Conservation (phyloP, 352 stramenopile species). For the Hyaloperonospora brassicae region DNA sequence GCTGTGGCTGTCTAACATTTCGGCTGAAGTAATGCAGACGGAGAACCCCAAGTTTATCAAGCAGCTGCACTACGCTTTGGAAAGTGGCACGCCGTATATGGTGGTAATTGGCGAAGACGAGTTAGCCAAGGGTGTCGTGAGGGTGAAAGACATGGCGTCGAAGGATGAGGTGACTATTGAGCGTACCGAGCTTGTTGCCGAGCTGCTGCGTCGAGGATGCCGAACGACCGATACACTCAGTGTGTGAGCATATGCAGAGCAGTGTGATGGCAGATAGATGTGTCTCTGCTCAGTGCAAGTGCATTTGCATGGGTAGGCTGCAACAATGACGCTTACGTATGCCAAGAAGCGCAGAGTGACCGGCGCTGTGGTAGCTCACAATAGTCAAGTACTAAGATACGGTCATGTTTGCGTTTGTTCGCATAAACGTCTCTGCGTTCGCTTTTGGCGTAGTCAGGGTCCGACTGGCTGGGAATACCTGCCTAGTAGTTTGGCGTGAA, state of each 20-base stretch:
- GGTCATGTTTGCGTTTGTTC: no score
- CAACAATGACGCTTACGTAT: no score
- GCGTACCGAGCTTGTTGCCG: constrained; percentile 64
- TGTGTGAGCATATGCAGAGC: constrained; percentile 29
- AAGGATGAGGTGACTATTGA: constrained; percentile 85
- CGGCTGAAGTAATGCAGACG: constrained; percentile 92
- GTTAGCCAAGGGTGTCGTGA: constrained; percentile 88
- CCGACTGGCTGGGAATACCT: no score
- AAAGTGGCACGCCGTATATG: constrained; percentile 94
- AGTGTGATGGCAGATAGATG: constrained; percentile 8
- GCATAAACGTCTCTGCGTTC: no score
- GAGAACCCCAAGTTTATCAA: constrained; percentile 97
- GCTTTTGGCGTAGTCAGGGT: no score
- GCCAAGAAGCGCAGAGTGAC: no score
- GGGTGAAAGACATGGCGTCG: constrained; percentile 94
- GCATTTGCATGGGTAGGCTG: no score
- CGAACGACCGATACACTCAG: constrained; percentile 59
- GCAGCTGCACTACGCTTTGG: constrained; percentile 93
- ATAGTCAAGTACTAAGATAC: no score
- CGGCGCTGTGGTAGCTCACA: no score
- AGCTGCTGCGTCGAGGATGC: constrained; percentile 64
- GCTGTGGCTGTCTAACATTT: constrained; percentile 88
- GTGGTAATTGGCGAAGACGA: constrained; percentile 96
- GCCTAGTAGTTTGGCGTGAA: background rate
- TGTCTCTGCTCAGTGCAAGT: no score